phyloP scores from a whole-genome alignment of 73 alveolate species.

The Symbiodinium pilosum region DNA sequence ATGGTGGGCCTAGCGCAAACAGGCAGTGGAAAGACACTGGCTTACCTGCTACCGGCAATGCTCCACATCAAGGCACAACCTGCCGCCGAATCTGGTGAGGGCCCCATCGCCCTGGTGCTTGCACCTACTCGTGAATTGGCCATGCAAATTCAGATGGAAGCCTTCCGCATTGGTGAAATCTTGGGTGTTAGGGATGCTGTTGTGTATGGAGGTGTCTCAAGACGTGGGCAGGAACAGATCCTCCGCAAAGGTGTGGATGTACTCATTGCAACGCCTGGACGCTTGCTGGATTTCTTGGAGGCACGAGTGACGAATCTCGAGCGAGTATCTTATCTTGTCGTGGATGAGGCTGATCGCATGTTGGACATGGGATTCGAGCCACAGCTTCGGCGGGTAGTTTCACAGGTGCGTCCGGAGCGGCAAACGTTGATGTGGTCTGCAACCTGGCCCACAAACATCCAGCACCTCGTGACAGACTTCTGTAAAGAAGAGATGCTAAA shows the following conservation, averaged over 20 bases:
- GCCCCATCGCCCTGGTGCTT: constrained; percentile 50
- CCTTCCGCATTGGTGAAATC: constrained; percentile 45
- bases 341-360: constrained; percentile 97
- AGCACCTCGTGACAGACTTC: constrained; percentile 67
- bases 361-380: constrained; percentile 98
- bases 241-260: constrained; percentile 97
- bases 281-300: constrained; percentile 97
- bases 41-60: constrained; percentile 61
- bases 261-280: constrained; percentile 98
- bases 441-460: constrained; percentile 96
- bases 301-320: constrained; percentile 36
- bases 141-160: constrained; percentile 90
- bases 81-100: constrained; percentile 10
- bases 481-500: constrained; percentile 85
- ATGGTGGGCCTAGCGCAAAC: constrained; percentile 85
- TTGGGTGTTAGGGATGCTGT: constrained; percentile 63
- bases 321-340: constrained; percentile 96
- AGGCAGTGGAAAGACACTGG: constrained; percentile 82
- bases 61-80: constrained; percentile 22
- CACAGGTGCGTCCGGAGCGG: constrained; percentile 95
- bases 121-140: constrained; percentile 84
- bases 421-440: constrained; percentile 97
- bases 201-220: constrained; percentile 61
- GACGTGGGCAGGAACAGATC: constrained; percentile 62
- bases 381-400: constrained; percentile 92